Conservation (phyloP, 805 yeast species). For the Candida saitoana region DNA sequence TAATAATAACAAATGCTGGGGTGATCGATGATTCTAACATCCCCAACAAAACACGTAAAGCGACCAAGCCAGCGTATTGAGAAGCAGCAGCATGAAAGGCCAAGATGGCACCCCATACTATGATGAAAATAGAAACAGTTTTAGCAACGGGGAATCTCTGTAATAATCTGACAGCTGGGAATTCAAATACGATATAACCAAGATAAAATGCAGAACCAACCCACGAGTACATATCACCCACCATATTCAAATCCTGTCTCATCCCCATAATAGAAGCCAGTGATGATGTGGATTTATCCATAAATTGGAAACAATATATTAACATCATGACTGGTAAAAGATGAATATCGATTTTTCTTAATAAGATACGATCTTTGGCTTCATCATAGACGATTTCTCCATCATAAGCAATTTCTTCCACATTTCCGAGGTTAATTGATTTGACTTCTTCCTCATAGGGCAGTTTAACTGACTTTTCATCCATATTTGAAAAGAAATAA, state of each 20-base stretch:
- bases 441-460: too few relatives aligned
- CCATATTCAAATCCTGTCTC: slow-evolving; percentile 32
- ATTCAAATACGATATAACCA: slow-evolving; percentile 59
- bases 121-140: slow-evolving; percentile 42
- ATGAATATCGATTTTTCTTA: slow-evolving; percentile 20
- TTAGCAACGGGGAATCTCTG: slow-evolving; percentile 59
- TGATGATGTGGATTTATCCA: slow-evolving; percentile 37
- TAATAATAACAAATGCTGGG: slow-evolving; percentile 37
- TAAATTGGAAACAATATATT: slow-evolving; percentile 25
- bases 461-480: too few relatives aligned
- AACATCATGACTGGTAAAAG: slow-evolving; percentile 24
- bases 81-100: slow-evolving; percentile 54
- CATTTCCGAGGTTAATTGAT: too few relatives aligned
- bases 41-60: slow-evolving; percentile 35
- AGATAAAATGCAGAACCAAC: slow-evolving; percentile 41
- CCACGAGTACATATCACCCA: slow-evolving; percentile 33
- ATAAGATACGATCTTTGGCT: slow-evolving; percentile 13
- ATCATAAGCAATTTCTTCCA: too few relatives aligned
- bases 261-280: slow-evolving; percentile 39
- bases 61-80: slow-evolving; percentile 37
- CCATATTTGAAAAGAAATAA: too few relatives aligned
- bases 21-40: slow-evolving; percentile 38
- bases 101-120: slow-evolving; percentile 62
- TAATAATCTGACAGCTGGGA: slow-evolving; percentile 42
- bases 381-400: slow-evolving; percentile 14